A percentile compares a stretch with the other conserved stretches of the same genome.
Conservation (phyloP, 441 rosid species). For the Jatropha podagrica region DNA sequence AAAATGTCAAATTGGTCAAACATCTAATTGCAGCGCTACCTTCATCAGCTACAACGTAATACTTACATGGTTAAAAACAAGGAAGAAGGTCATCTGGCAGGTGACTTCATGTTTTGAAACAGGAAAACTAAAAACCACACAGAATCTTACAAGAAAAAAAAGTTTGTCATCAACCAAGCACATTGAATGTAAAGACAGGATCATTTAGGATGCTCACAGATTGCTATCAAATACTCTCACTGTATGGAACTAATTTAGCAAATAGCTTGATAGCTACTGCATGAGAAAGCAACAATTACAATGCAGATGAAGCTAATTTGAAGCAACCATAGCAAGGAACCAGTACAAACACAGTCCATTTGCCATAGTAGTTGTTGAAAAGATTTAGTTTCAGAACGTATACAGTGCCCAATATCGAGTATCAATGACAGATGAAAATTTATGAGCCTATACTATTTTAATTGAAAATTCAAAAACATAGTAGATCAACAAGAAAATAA, state of each 20-base stretch:
- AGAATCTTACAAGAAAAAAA: neutral
- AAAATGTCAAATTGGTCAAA: neutral
- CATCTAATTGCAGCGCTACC: neutral
- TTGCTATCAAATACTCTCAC: neutral
- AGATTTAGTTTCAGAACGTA: neutral
- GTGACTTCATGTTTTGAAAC: neutral
- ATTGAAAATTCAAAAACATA: constrained; percentile 3
- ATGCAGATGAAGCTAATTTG: neutral
- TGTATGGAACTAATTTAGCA: neutral
- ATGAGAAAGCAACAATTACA: neutral
- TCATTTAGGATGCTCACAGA: neutral
- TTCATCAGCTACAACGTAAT: neutral
- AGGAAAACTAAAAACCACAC: neutral
- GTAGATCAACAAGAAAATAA: neutral
- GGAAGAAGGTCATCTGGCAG: neutral
- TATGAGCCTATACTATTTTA: constrained; percentile 7
- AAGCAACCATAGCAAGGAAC: neutral
- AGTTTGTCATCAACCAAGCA: neutral
- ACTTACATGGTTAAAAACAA: neutral
- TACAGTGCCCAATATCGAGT: constrained; percentile 7
- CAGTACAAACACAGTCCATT: neutral
- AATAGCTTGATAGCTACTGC: neutral
- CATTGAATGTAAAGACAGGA: neutral
- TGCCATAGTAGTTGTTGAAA: neutral
- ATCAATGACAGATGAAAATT: constrained; percentile 2